phyloP scores from a whole-genome alignment of 1,284 basidiomycete genomes.

The Trametes sp. region DNA sequence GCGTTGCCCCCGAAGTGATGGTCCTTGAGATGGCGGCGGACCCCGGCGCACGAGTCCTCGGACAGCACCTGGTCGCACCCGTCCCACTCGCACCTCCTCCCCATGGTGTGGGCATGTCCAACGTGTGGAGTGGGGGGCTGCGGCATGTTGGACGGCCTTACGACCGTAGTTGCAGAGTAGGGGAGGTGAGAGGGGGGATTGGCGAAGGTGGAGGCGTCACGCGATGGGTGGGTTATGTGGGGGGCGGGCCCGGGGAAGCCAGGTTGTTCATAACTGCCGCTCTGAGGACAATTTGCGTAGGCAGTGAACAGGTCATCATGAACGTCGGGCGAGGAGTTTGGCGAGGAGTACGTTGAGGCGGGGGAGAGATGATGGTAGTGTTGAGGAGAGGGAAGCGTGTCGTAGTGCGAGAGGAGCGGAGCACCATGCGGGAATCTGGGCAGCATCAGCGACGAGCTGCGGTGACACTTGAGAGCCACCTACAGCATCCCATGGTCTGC shows the following conservation, averaged over 20 bases:
- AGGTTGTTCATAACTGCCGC: neutral
- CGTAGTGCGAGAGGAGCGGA: neutral
- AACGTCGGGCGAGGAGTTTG: too few relatives aligned
- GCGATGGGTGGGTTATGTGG: neutral
- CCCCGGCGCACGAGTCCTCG: slow-evolving; percentile 11
- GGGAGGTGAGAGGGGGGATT: neutral
- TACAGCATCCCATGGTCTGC: neutral
- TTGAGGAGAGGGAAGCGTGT: neutral
- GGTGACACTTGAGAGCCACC: neutral
- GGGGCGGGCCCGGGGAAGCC: too few relatives aligned
- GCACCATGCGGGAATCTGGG: neutral
- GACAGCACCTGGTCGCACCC: slow-evolving; percentile 13
- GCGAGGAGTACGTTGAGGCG: neutral
- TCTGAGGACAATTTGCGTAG: neutral
- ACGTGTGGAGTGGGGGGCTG: too few relatives aligned
- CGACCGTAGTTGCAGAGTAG: neutral
- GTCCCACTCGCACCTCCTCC: slow-evolving; percentile 16
- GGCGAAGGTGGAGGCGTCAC: neutral
- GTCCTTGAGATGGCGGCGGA: slow-evolving; percentile 23
- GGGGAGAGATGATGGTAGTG: neutral
- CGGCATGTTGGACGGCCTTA: neutral
- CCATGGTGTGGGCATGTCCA: too few relatives aligned
- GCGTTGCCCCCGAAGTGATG: slow-evolving; percentile 8
- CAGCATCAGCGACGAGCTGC: neutral
- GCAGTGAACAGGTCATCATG: neutral